phyloP scores from a whole-genome alignment of 2,329 filamentous ascomycete species.

The Ophiosphaerella herpotricha region DNA sequence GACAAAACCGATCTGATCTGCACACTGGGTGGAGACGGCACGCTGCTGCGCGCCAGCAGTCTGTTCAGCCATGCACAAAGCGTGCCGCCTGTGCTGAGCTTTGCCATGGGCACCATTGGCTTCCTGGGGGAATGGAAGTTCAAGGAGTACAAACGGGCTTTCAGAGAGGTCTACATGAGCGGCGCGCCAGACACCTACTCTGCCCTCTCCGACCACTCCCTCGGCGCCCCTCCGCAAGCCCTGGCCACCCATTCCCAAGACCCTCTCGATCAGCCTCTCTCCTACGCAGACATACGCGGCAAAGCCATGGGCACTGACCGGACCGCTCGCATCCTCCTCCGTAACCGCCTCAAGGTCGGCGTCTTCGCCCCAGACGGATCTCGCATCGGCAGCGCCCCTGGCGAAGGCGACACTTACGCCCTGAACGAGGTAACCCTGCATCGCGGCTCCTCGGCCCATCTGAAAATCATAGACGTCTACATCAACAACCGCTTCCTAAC shows the following conservation, averaged over 20 bases:
- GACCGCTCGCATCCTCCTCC: slow-evolving; percentile 79
- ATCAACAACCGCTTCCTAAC: slow-evolving; percentile 89
- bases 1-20: slow-evolving; percentile 85
- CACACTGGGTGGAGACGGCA: slow-evolving; percentile 92
- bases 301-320: slow-evolving; percentile 79
- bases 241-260: slow-evolving; percentile 69
- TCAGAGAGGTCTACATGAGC: slow-evolving; percentile 90
- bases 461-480: slow-evolving; percentile 89
- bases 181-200: slow-evolving; percentile 60
- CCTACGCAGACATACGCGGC: slow-evolving; percentile 75
- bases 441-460: slow-evolving; percentile 84
- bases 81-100: slow-evolving; percentile 89
- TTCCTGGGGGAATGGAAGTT: slow-evolving; percentile 98
- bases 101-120: slow-evolving; percentile 95
- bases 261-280: slow-evolving; percentile 32
- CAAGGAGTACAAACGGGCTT: slow-evolving; percentile 86
- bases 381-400: slow-evolving; percentile 36
- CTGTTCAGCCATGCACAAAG: slow-evolving; percentile 80
- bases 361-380: slow-evolving; percentile 74
- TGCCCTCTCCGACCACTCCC: slow-evolving; percentile 64
- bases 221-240: slow-evolving; percentile 70
- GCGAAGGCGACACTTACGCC: slow-evolving; percentile 62
- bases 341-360: slow-evolving; percentile 84
- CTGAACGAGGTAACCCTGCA: slow-evolving; percentile 97
- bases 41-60: slow-evolving; percentile 82